phyloP scores from a whole-genome alignment of 306 rosid species.

The Sesbania bispinosa region DNA sequence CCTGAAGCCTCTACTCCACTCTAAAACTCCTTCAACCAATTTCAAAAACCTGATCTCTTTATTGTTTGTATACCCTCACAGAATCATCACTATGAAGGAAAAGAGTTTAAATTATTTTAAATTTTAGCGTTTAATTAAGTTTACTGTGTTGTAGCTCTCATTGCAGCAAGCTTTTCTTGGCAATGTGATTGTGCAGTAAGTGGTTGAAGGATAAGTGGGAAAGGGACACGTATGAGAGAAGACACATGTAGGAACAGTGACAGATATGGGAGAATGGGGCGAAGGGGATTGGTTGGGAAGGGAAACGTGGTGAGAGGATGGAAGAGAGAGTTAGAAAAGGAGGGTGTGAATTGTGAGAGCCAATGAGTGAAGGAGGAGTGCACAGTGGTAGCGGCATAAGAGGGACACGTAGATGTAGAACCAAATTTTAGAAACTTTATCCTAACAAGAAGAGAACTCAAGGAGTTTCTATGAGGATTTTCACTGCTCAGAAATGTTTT shows the following conservation, averaged over 20 bases:
- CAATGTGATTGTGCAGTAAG: no score
- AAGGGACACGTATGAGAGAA: constrained; percentile 34
- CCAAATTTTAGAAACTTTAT: constrained; percentile 52
- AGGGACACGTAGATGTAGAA: constrained; percentile 63
- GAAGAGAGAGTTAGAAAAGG: neutral
- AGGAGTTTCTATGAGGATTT: constrained; percentile 34
- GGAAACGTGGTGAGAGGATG: constrained; percentile 38
- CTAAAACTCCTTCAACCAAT: no score
- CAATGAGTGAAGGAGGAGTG: constrained; percentile 50
- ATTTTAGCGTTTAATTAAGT: no score
- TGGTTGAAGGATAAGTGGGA: no score
- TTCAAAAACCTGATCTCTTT: no score
- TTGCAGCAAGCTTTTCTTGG: no score
- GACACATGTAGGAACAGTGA: constrained; percentile 41
- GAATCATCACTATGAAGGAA: no score
- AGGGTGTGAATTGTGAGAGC: neutral
- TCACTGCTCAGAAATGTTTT: constrained; percentile 36
- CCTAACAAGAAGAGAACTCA: constrained; percentile 33
- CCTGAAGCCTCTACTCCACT: no score
- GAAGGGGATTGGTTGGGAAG: constrained; percentile 38
- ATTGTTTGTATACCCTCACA: no score
- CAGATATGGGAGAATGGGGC: constrained; percentile 2
- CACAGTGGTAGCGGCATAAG: constrained; percentile 5
- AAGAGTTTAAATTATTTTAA: no score
- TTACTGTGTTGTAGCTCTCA: no score